Conservation (phyloP, 805 yeast species). For the Zygosaccharomyces lentus region DNA sequence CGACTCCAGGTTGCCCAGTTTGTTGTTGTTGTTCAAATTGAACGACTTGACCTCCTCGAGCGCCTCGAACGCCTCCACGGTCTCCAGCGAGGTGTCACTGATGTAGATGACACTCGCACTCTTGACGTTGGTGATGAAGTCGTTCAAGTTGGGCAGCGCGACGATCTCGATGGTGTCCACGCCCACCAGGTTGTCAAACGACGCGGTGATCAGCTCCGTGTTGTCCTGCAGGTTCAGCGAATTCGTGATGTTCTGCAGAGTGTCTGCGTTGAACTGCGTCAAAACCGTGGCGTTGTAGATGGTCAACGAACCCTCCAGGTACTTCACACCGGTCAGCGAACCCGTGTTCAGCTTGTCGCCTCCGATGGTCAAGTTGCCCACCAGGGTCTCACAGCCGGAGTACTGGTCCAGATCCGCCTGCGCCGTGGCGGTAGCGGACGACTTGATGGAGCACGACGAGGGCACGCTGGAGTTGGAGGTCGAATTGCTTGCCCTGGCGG, state of each 20-base stretch:
- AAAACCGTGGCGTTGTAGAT: conserved; percentile 63
- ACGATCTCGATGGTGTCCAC: conserved; percentile 77
- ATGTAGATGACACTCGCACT: conserved; percentile 65
- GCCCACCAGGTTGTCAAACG: conserved; percentile 72
- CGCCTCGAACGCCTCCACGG: conserved; percentile 58
- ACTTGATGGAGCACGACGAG: conserved; percentile 61
- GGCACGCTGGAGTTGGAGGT: conserved; percentile 48
- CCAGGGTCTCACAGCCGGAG: conserved; percentile 69
- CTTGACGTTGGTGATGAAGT: conserved; percentile 67
- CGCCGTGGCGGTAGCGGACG: conserved; percentile 66
- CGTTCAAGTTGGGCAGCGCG: conserved; percentile 79
- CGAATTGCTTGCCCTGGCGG: conserved; percentile 42
- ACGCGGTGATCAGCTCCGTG: conserved; percentile 61
- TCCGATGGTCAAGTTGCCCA: conserved; percentile 70
- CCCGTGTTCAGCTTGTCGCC: conserved; percentile 57
- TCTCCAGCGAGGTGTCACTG: conserved; percentile 67
- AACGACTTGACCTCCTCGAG: conserved; percentile 48
- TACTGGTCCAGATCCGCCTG: conserved; percentile 74
- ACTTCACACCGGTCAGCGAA: conserved; percentile 69
- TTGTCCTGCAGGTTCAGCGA: conserved; percentile 56
- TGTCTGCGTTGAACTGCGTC: conserved; percentile 68
- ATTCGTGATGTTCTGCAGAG: conserved; percentile 70
- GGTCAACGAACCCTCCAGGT: conserved; percentile 70
- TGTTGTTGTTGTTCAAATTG: conserved; percentile 87
- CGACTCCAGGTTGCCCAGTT: conserved; percentile 67